phyloP scores from a whole-genome alignment of 2,329 filamentous ascomycete species.

The Pseudocercospora musae region DNA sequence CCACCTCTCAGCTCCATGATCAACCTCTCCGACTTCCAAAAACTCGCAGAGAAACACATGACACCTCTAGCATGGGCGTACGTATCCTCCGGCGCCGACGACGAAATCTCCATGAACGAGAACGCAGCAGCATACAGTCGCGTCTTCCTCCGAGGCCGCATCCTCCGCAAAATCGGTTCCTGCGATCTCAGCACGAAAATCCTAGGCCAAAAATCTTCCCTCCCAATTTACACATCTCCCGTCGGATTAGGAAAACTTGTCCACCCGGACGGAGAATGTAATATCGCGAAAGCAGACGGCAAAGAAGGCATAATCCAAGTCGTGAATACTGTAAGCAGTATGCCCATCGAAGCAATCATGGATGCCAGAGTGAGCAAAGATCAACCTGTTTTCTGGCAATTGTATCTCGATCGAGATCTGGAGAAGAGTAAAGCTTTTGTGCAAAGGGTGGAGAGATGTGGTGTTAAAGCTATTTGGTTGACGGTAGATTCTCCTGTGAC shows the following conservation, averaged over 20 bases:
- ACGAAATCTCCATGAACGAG: conserved; percentile 43
- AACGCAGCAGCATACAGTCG: conserved; percentile 41
- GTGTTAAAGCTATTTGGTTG: conserved; percentile 54
- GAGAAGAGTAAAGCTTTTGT: conserved; percentile 51
- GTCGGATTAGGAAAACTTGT: conserved; percentile 34
- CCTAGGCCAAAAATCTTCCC: conserved; percentile 27
- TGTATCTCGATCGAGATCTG: conserved; percentile 58
- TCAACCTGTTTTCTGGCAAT: conserved; percentile 52
- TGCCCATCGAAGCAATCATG: conserved; percentile 32
- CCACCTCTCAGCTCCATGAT: conserved; percentile 47
- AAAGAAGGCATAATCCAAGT: conserved; percentile 29
- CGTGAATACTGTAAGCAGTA: conserved; percentile 30
- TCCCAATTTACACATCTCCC: conserved; percentile 38
- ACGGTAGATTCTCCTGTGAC: conserved; percentile 58
- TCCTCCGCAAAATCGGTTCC: conserved; percentile 39
- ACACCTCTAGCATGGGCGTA: conserved; percentile 41
- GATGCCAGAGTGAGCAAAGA: conserved; percentile 23
- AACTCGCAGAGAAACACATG: conserved; percentile 36
- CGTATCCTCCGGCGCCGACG: conserved; percentile 48
- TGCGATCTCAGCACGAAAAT: conserved; percentile 35
- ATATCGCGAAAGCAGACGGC: conserved; percentile 28
- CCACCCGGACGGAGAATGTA: conserved; percentile 34
- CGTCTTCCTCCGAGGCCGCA: conserved; percentile 44
- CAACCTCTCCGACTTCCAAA: conserved; percentile 45
- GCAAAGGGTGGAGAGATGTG: conserved; percentile 44